Evolutionary conservation across 2,329 filamentous ascomycete species (phyloP).

Genomic region (Xylariaceae sp.): DNA sequence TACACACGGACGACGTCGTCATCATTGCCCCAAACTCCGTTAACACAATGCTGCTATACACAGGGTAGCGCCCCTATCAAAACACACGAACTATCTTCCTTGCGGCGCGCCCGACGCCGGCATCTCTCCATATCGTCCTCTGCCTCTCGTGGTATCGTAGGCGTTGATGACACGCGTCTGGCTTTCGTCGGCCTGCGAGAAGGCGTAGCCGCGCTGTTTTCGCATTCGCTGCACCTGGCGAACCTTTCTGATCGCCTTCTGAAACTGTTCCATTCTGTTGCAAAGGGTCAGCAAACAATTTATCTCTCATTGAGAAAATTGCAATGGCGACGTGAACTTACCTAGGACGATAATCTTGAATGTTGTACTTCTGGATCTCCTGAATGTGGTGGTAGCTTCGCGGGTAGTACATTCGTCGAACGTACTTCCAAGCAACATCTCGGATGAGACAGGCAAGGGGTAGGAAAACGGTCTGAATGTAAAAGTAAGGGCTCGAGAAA

Average conservation of each 20-base stretch:
- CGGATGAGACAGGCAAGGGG: slow-evolving; percentile 76
- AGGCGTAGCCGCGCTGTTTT: slow-evolving; percentile 97
- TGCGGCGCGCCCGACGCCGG: slow-evolving; percentile 36
- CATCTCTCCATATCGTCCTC: slow-evolving; percentile 96
- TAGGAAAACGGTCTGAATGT: slow-evolving; percentile 79
- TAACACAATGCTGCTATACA: slow-evolving; percentile 16
- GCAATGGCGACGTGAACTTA: slow-evolving; percentile 33
- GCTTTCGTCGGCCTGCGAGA: slow-evolving; percentile 94
- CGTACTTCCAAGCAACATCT: slow-evolving; percentile 96
- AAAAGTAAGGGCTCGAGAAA: slow-evolving; percentile 80
- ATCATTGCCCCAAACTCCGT: slow-evolving; percentile 20
- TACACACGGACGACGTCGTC: slow-evolving; percentile 20
- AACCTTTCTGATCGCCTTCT: slow-evolving; percentile 98
- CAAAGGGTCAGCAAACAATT: slow-evolving; percentile 19
- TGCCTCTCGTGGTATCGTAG: slow-evolving; percentile 90
- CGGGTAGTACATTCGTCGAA: slow-evolving; percentile 93
- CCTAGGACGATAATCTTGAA: slow-evolving; percentile 96
- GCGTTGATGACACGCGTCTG: slow-evolving; percentile 93
- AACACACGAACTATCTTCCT: slow-evolving; percentile 23
- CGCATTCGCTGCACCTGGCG: slow-evolving; percentile 98
- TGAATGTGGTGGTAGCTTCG: slow-evolving; percentile 97
- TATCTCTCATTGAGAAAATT: not conserved
- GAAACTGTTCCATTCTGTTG: slow-evolving; percentile 94
- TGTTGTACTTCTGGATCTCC: slow-evolving; percentile 99
- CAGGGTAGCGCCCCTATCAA: slow-evolving; percentile 6